Evolutionary conservation across 2,329 filamentous ascomycete species (phyloP).

Genomic region (Hyphodiscus sp.): DNA sequence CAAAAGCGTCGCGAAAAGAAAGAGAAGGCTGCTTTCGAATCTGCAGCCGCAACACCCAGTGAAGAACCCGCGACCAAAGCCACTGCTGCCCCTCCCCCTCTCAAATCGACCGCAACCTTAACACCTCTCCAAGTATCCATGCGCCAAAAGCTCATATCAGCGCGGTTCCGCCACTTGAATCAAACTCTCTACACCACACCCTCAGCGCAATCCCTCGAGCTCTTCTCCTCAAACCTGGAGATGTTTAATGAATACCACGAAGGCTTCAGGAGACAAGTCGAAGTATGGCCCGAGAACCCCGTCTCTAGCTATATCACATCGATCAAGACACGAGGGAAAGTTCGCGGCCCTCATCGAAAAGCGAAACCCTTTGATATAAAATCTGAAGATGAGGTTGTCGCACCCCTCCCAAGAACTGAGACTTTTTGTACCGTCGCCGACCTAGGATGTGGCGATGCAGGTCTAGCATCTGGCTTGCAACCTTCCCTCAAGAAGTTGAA

Average conservation of each 20-base stretch:
- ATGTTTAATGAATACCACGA: constrained; percentile 97
- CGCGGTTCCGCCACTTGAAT: constrained; percentile 95
- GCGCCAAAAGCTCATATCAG: constrained; percentile 89
- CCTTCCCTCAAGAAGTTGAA: constrained; percentile 58
- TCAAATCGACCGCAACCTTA: constrained; percentile 50
- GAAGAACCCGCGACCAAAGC: constrained; percentile 5
- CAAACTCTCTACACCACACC: constrained; percentile 92
- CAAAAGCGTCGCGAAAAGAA: constrained; percentile 33
- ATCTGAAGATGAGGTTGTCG: constrained; percentile 16
- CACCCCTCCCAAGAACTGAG: constrained; percentile 60
- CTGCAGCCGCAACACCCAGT: constrained; percentile 11
- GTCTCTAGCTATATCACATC: constrained; percentile 78
- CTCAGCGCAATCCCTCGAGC: constrained; percentile 71
- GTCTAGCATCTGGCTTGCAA: constrained; percentile 65
- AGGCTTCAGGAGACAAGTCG: constrained; percentile 91
- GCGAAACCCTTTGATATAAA: constrained; percentile 9
- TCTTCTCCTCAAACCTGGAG: constrained; percentile 80
- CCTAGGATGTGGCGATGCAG: constrained; percentile 87
- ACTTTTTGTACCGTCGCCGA: constrained; percentile 78
- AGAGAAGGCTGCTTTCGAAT: constrained; percentile 20
- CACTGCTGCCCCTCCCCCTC: constrained; percentile 31
- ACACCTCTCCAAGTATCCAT: constrained; percentile 92
- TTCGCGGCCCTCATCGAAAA: constrained; percentile 29
- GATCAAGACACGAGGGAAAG: constrained; percentile 60
- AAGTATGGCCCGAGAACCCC: constrained; percentile 94